A percentile compares a stretch with the other conserved stretches of the same genome.
Conservation (phyloP, 495 filamentous ascomycete genomes). For the Cercophora newfieldiana region DNA sequence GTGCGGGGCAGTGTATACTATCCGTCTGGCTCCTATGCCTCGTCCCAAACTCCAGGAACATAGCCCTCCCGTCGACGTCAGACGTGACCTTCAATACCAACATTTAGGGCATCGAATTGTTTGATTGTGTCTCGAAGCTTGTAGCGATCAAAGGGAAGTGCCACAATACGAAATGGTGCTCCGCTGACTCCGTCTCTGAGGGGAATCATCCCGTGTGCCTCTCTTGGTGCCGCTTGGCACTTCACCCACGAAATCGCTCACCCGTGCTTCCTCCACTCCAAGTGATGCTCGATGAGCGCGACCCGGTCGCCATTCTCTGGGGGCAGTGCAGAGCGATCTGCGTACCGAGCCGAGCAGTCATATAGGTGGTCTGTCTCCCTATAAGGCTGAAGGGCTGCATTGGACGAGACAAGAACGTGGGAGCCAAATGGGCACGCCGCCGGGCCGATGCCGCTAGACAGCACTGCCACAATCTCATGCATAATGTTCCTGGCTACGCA, state of each 20-base stretch:
- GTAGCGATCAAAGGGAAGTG: too few species aligned
- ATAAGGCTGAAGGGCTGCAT: constrained; percentile 11
- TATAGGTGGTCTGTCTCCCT: background rate
- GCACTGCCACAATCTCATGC: constrained; percentile 33
- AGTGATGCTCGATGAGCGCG: background rate
- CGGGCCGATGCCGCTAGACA: constrained; percentile 26
- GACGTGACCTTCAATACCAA: too few species aligned
- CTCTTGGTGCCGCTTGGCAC: background rate
- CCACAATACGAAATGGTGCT: too few species aligned
- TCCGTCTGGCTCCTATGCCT: too few species aligned
- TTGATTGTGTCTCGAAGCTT: too few species aligned
- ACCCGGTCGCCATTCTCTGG: background rate
- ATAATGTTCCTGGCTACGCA: constrained; percentile 17
- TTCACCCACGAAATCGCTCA: background rate
- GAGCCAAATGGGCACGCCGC: constrained; percentile 1
- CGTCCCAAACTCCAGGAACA: too few species aligned
- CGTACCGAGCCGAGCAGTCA: constrained; percentile 3
- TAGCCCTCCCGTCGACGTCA: too few species aligned
- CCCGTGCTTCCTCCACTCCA: background rate
- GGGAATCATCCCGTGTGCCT: too few species aligned
- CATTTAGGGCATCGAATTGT: too few species aligned
- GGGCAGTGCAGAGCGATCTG: constrained; percentile 5
- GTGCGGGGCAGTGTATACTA: too few species aligned
- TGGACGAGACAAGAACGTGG: background rate
- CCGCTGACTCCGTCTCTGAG: too few species aligned